These are phyloP conservation scores for Aspergillus costaricaensis DNA, from an alignment of 2,329 filamentous ascomycete species.

Conservation along the genomic window DNA sequence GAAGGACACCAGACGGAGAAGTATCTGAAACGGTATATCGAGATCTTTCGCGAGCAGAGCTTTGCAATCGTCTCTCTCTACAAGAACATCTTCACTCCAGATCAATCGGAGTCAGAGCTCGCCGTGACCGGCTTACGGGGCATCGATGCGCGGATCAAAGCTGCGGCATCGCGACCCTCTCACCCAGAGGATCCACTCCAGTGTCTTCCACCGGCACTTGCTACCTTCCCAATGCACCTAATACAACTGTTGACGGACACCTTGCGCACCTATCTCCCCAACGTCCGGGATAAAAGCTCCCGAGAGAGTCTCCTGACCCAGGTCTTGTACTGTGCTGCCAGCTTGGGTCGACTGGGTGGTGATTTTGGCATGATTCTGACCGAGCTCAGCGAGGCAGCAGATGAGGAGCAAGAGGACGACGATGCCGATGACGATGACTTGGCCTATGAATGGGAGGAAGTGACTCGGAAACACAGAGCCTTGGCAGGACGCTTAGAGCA, in stretches of 20 bases:
- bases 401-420: conserved; percentile 26
- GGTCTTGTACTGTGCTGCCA: conserved; percentile 89
- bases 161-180: conserved; percentile 24
- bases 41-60: conserved; percentile 96
- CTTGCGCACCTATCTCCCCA: conserved; percentile 73
- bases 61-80: conserved; percentile 96
- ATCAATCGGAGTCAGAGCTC: conserved; percentile 43
- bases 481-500: conserved; percentile 68
- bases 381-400: conserved; percentile 45
- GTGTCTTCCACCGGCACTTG: conserved; percentile 72
- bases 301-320: conserved; percentile 89
- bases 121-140: conserved; percentile 30
- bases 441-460: conserved; percentile 74
- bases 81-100: conserved; percentile 77
- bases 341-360: conserved; percentile 82
- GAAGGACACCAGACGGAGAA: conserved; percentile 88
- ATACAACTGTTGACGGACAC: conserved; percentile 79
- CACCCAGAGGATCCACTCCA: conserved; percentile 36
- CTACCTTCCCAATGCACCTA: conserved; percentile 82
- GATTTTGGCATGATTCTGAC: conserved; percentile 91
- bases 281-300: conserved; percentile 74
- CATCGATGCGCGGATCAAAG: conserved; percentile 30
- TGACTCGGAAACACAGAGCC: conserved; percentile 83
- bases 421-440: conserved; percentile 49
- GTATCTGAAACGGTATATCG: conserved; percentile 92